Conservation (phyloP, 2,329 filamentous ascomycete species). For the Periconia sp. region DNA sequence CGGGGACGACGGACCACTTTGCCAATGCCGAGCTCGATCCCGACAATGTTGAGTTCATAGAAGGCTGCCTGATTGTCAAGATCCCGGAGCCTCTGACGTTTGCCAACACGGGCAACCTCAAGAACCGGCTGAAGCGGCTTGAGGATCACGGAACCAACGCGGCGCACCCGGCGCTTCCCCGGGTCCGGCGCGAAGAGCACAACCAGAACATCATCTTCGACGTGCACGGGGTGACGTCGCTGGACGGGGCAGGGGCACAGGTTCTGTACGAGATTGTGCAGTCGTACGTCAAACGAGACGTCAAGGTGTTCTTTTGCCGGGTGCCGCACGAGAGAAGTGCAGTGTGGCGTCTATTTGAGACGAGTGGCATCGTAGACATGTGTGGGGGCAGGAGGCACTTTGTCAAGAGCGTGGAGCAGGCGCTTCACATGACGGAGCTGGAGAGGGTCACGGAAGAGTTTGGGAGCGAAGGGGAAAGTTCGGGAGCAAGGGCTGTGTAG, state of each 20-base stretch:
- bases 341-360: constrained; percentile 72
- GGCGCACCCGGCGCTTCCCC: constrained; percentile 84
- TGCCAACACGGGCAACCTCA: constrained; percentile 92
- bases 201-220: constrained; percentile 96
- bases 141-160: constrained; percentile 86
- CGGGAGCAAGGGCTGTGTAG: not conserved
- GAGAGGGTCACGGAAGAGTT: constrained; percentile 56
- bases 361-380: constrained; percentile 81
- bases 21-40: constrained; percentile 79
- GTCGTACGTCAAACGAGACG: constrained; percentile 74
- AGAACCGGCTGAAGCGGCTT: constrained; percentile 76
- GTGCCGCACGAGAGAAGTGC: constrained; percentile 52
- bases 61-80: constrained; percentile 93
- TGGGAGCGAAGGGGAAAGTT: constrained; percentile 26
- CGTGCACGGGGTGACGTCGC: constrained; percentile 92
- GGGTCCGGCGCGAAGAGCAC: constrained; percentile 73
- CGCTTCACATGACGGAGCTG: constrained; percentile 76
- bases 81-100: constrained; percentile 97
- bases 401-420: constrained; percentile 80
- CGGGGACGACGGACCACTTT: constrained; percentile 74
- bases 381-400: constrained; percentile 79
- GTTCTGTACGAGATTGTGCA: constrained; percentile 88
- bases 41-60: constrained; percentile 79
- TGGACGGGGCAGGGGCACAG: constrained; percentile 92
- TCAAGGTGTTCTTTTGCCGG: constrained; percentile 74